Evolutionary conservation across 2,329 filamentous ascomycete genomes (phyloP).

Genomic region (Pestalotiopsis sp.): DNA sequence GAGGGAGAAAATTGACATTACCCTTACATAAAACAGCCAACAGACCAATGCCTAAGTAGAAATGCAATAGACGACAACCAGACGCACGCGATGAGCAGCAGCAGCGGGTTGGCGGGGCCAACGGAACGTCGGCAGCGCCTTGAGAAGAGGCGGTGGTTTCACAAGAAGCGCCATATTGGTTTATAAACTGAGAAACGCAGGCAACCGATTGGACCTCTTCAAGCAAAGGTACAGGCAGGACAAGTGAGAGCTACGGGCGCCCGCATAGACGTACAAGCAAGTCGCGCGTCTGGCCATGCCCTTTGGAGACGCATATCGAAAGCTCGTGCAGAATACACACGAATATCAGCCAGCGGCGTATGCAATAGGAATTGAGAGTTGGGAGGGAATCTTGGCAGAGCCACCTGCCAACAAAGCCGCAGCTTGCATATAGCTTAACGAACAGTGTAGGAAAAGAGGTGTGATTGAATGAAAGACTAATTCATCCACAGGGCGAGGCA

Average conservation of each 20-base stretch:
- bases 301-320: neutral
- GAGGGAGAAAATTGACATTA: neutral
- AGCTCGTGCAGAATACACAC: neutral
- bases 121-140: neutral
- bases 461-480: neutral
- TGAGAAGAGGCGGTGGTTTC: conserved; percentile 2
- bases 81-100: neutral
- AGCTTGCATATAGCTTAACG: neutral
- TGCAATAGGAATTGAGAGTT: neutral
- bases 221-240: neutral
- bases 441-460: neutral
- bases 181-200: neutral
- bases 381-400: neutral
- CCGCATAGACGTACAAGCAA: neutral
- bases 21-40: neutral
- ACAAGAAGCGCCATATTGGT: conserved; percentile 8
- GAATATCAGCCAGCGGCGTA: neutral
- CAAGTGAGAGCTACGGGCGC: neutral
- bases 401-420: neutral
- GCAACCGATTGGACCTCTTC: neutral
- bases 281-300: neutral
- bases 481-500: neutral
- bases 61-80: neutral
- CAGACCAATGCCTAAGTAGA: neutral
- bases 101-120: neutral